Conservation (phyloP, 225 moss, liverwort and hornwort genomes). For the Ulota crispa region DNA sequence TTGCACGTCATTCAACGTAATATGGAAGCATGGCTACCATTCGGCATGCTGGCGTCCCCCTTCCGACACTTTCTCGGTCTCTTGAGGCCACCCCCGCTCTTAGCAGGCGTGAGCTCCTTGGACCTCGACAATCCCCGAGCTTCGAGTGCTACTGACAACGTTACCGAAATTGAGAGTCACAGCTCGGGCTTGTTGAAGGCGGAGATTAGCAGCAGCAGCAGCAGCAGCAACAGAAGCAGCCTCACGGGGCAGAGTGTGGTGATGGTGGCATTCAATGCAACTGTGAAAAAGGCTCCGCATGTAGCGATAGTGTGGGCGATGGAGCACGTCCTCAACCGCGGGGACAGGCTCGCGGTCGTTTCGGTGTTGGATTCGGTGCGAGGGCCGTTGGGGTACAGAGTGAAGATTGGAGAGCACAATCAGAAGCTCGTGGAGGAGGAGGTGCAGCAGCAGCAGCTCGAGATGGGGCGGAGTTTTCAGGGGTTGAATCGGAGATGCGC, state of each 20-base stretch:
- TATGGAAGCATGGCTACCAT: constrained; percentile 22
- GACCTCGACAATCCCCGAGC: constrained; percentile 17
- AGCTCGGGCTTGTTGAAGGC: constrained; percentile 7
- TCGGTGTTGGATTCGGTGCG: constrained; percentile 31
- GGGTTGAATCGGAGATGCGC: constrained; percentile 29
- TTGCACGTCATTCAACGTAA: neutral
- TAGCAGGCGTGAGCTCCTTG: constrained; percentile 10
- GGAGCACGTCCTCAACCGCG: constrained; percentile 37
- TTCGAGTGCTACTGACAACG: neutral
- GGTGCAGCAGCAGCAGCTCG: constrained; percentile 5
- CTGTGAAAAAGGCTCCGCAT: constrained; percentile 24
- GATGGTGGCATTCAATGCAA: constrained; percentile 42
- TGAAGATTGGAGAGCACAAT: constrained; percentile 31
- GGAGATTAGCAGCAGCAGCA: constrained; percentile 2
- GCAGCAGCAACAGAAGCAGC: neutral
- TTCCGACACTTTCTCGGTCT: constrained; percentile 31
- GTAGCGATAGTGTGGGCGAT: constrained; percentile 38
- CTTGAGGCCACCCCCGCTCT: constrained; percentile 18
- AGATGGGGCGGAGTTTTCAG: constrained; percentile 18
- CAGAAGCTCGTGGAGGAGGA: constrained; percentile 34
- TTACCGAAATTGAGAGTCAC: constrained; percentile 15
- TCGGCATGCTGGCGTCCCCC: constrained; percentile 23
- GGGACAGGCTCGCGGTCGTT: constrained; percentile 33
- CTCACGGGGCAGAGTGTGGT: constrained; percentile 12
- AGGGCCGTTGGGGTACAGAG: constrained; percentile 36